These are phyloP conservation scores for Cyberlindnera subsufficiens DNA, from an alignment of 805 yeast species.

Conservation along the genomic window DNA sequence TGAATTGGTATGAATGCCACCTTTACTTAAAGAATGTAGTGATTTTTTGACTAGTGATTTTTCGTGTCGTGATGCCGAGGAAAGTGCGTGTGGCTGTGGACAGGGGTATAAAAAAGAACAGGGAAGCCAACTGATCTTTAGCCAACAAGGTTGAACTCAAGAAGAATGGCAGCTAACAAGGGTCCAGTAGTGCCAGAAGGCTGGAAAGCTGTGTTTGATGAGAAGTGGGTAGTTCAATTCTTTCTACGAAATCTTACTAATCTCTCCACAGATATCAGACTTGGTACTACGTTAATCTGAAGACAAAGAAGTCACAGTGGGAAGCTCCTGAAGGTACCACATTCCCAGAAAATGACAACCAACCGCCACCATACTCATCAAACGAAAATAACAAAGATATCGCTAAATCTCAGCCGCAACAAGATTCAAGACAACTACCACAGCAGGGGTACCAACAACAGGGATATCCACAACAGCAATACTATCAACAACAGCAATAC, in stretches of 20 bases:
- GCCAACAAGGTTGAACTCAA: too few relatives aligned
- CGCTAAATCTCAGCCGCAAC: constrained; percentile 3
- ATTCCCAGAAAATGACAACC: constrained; percentile 30
- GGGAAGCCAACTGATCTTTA: too few relatives aligned
- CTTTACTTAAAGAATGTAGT: too few relatives aligned
- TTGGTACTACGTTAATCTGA: constrained; percentile 76
- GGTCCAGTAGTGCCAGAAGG: constrained; percentile 58
- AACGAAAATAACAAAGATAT: constrained; percentile 3
- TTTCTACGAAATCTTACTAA: neutral
- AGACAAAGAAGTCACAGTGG: constrained; percentile 83
- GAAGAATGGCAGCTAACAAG: too few relatives aligned
- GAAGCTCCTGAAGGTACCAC: constrained; percentile 66
- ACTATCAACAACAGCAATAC: constrained; percentile 16
- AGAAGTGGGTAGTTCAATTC: constrained; percentile 26
- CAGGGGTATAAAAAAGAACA: too few relatives aligned
- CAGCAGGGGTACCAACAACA: neutral
- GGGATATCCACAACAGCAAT: constrained; percentile 25
- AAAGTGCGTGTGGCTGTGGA: too few relatives aligned
- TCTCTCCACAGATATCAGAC: constrained; percentile 39
- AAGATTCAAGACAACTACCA: neutral
- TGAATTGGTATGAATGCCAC: neutral
- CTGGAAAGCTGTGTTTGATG: constrained; percentile 72
- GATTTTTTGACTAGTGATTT: too few relatives aligned
- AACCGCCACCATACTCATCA: constrained; percentile 32
- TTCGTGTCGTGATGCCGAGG: too few relatives aligned